Conservation (phyloP, 345 rosid genomes). For the Populus davidiana region DNA sequence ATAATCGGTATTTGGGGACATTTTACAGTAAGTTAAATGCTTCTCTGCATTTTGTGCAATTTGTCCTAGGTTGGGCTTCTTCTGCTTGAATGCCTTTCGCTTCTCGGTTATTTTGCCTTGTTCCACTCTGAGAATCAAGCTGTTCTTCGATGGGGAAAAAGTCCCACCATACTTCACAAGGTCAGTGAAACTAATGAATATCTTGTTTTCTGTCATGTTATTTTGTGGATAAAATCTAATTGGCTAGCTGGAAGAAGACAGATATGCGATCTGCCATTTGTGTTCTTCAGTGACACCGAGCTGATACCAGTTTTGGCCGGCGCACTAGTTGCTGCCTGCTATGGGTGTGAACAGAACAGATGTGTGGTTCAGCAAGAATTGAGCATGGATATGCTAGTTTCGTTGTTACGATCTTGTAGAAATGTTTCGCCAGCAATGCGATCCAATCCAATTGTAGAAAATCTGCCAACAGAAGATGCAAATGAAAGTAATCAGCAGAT, state of each 20-base stretch:
- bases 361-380: conserved; percentile 65
- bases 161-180: conserved; percentile 82
- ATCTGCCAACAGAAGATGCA: conserved; percentile 33
- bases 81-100: conserved; percentile 58
- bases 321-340: conserved; percentile 63
- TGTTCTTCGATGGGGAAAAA: conserved; percentile 76
- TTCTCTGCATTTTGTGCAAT: neutral
- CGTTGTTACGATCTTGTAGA: conserved; percentile 64
- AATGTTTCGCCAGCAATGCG: conserved; percentile 27
- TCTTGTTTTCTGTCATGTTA: neutral
- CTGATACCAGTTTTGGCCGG: conserved; percentile 67
- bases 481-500: conserved; percentile 39
- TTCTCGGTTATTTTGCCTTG: conserved; percentile 65
- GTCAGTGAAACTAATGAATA: conserved; percentile 31
- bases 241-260: conserved; percentile 30
- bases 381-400: conserved; percentile 64
- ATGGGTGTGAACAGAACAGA: conserved; percentile 66
- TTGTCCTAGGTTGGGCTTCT: conserved; percentile 56
- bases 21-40: neutral
- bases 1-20: neutral
- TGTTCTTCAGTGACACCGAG: conserved; percentile 67
- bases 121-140: conserved; percentile 72
- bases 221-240: conserved; percentile 18
- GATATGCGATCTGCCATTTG: conserved; percentile 78
- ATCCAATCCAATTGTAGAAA: conserved; percentile 28